Conservation (phyloP, 768 basidiomycete species). For the Tricholoma furcatifolium region DNA sequence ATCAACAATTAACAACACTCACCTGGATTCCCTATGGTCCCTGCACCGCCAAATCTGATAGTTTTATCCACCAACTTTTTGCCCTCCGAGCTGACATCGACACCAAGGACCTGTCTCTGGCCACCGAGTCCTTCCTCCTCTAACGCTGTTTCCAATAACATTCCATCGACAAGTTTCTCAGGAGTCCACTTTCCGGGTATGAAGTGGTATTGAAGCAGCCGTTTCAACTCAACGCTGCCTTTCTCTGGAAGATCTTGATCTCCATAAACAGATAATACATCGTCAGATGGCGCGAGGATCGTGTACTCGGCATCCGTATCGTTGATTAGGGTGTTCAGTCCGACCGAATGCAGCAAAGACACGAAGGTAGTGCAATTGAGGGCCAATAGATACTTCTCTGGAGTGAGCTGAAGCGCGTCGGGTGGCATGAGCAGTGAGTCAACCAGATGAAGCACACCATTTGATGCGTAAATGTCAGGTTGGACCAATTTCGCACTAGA, state of each 20-base stretch:
- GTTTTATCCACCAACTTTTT: slow-evolving; percentile 48
- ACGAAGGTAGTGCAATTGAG: slow-evolving; percentile 92
- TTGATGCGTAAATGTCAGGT: slow-evolving; percentile 90
- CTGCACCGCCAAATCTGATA: slow-evolving; percentile 82
- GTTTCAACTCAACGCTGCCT: slow-evolving; percentile 70
- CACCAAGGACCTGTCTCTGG: slow-evolving; percentile 66
- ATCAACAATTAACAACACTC: slow-evolving; percentile 26
- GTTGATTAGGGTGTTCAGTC: slow-evolving; percentile 70
- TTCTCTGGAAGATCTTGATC: slow-evolving; percentile 56
- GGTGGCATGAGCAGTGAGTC: slow-evolving; percentile 79
- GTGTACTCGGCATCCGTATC: slow-evolving; percentile 71
- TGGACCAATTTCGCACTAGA: slow-evolving; percentile 61
- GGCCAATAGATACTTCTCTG: slow-evolving; percentile 92
- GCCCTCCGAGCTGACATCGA: slow-evolving; percentile 57
- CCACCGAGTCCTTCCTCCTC: slow-evolving; percentile 67
- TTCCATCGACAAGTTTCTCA: slow-evolving; percentile 67
- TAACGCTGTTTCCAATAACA: slow-evolving; percentile 79
- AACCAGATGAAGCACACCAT: slow-evolving; percentile 92
- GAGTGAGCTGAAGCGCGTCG: slow-evolving; percentile 75
- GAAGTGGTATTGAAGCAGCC: slow-evolving; percentile 85
- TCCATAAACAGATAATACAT: slow-evolving; percentile 65
- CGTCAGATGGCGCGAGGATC: slow-evolving; percentile 89
- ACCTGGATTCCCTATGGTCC: slow-evolving; percentile 78
- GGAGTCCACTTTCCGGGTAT: slow-evolving; percentile 77
- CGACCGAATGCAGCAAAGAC: slow-evolving; percentile 79